phyloP scores from a whole-genome alignment of 306 rosid genomes.

The Alnus glutinosa region DNA sequence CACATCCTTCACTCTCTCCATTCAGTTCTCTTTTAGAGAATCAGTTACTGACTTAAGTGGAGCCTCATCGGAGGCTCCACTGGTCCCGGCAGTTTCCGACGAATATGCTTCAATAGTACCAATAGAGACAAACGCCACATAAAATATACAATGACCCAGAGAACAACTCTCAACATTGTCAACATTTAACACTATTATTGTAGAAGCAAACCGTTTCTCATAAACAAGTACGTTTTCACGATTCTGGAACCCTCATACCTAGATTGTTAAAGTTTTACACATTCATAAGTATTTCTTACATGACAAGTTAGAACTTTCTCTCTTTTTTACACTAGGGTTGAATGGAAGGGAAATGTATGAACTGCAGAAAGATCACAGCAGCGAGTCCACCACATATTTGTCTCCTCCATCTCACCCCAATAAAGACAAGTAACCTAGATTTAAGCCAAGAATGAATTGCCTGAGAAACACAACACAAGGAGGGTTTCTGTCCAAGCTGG shows the following conservation, averaged over 20 bases:
- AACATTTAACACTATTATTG: neutral
- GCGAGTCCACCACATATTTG: conserved; percentile 27
- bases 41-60: too few relatives aligned
- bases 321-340: conserved; percentile 35
- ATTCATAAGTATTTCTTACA: conserved; percentile 21
- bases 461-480: conserved; percentile 46
- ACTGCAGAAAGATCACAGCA: conserved; percentile 31
- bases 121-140: neutral
- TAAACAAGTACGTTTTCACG: neutral
- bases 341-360: conserved; percentile 22
- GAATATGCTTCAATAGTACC: neutral
- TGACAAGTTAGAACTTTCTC: conserved; percentile 21
- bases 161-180: neutral
- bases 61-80: too few relatives aligned
- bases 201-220: conserved; percentile 7
- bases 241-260: neutral
- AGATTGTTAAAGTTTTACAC: conserved; percentile 11
- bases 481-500: conserved; percentile 33
- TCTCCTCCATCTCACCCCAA: conserved; percentile 34
- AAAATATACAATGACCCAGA: too few relatives aligned
- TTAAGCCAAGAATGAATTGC: conserved; percentile 98
- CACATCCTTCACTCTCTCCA: too few relatives aligned
- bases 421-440: conserved; percentile 27
- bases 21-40: too few relatives aligned
- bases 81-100: too few relatives aligned